phyloP scores from a whole-genome alignment of 768 basidiomycete genomes.

The Pleurotus salmoneostramineus region DNA sequence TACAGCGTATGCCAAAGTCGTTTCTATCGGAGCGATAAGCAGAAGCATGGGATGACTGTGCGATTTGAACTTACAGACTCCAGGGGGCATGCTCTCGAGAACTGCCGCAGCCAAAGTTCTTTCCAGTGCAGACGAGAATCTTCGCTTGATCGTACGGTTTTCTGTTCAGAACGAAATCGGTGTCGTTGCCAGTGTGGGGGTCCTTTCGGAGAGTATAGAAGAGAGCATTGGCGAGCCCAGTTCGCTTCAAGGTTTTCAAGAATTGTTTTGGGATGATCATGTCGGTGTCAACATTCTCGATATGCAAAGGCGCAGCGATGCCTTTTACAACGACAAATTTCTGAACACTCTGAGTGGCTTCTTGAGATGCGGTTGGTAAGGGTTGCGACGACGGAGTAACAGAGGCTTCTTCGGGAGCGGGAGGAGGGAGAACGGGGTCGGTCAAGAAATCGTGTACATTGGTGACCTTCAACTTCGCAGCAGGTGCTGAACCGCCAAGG shows the following conservation, averaged over 20 bases:
- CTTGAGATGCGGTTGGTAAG: constrained; percentile 29
- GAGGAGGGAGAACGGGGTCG: constrained; percentile 57
- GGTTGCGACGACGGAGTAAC: constrained; percentile 27
- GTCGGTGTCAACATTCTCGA: constrained; percentile 88
- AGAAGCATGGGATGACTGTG: background rate
- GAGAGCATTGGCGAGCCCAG: constrained; percentile 78
- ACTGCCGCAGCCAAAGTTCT: constrained; percentile 90
- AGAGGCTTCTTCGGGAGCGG: constrained; percentile 36
- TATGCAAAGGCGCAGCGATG: constrained; percentile 74
- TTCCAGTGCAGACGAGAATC: constrained; percentile 80
- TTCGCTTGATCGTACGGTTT: constrained; percentile 71
- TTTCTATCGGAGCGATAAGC: constrained; percentile 37
- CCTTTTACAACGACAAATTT: constrained; percentile 74
- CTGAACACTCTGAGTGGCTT: constrained; percentile 43
- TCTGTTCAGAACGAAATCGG: constrained; percentile 83
- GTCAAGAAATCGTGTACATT: constrained; percentile 77
- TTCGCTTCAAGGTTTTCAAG: constrained; percentile 87
- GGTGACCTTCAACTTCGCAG: constrained; percentile 62
- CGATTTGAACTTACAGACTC: constrained; percentile 59
- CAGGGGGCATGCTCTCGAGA: constrained; percentile 91
- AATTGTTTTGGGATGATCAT: constrained; percentile 95
- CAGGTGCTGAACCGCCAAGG: constrained; percentile 42
- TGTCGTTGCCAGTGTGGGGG: constrained; percentile 72
- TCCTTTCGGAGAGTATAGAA: constrained; percentile 83
- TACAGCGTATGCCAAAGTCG: constrained; percentile 86